Conservation (phyloP, 352 stramenopile genomes). For the Pythium grandisporangium region DNA sequence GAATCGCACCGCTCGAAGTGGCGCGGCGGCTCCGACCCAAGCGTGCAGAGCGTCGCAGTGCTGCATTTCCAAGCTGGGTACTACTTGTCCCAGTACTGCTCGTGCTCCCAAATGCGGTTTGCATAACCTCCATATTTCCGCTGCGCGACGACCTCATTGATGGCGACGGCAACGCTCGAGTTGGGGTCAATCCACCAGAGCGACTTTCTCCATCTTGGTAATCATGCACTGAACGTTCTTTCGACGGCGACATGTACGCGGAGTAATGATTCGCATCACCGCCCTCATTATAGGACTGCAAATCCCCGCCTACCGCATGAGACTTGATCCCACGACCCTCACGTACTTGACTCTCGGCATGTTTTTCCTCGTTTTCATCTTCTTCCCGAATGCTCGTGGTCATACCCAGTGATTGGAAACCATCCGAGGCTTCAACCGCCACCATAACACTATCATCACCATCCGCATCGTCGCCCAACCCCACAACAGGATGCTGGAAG, state of each 20-base stretch:
- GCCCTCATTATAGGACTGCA: no score
- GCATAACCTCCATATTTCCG: constrained; percentile 58
- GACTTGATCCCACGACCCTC: no score
- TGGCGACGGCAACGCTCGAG: constrained; percentile 8
- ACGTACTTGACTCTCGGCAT: no score
- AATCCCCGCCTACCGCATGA: no score
- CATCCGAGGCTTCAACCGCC: neutral
- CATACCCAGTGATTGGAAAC: constrained; percentile 8
- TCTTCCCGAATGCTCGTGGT: constrained; percentile 53
- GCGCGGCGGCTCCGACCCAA: constrained; percentile 40
- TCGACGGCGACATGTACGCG: constrained; percentile 2
- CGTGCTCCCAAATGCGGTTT: constrained; percentile 51
- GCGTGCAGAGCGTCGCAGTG: constrained; percentile 40
- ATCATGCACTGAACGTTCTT: constrained; percentile 24
- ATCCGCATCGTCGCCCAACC: constrained; percentile 7
- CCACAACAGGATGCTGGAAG: constrained; percentile 70
- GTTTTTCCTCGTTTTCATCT: constrained; percentile 37
- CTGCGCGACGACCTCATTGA: constrained; percentile 32
- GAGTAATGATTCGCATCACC: no score
- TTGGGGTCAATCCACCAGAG: no score
- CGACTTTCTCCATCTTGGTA: no score
- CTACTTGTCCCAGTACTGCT: constrained; percentile 14
- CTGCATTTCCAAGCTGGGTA: constrained; percentile 13
- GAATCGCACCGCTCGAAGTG: constrained; percentile 34
- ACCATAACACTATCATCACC: constrained; percentile 7